Base-by-base conservation (phyloP, 768 basidiomycete genomes). In the Tylopilus vinaceipallidus region DNA sequence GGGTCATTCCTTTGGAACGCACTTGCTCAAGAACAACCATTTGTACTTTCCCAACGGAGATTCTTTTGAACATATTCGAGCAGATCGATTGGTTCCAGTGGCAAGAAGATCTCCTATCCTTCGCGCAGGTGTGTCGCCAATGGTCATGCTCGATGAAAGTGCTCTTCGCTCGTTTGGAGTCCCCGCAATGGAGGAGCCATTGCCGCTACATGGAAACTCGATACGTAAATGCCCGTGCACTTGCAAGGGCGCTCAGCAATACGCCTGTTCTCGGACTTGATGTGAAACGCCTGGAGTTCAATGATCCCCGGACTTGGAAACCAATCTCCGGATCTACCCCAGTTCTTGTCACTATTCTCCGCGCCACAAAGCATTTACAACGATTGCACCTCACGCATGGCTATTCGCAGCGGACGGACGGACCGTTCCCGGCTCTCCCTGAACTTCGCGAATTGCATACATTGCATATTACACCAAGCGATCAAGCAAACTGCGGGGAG, bases 61-160 rank as follows among this genome's bases (percentile, higher is more conserved):
- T 56, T 14, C 30, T 53, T 6, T 1, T 49, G 11, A 23, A 46
- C n/a, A 49, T 49, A 24, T 47, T 54, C 12, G 35, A 46, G 7
- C n/a, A 3, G 13, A 4, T 2, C 12, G n/a, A 42, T 20, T 14
- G 23, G 22, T 32, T 24, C 36, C 1, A 14, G 1, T 56, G 53
- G 48, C 32, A 55, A 33, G 12, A 22, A 1, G 36, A 55, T 35
- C 36, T 55, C 3, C 16, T 55, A 2, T 50, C 45, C 3, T 42
- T 38, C 30, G 44, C 52, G n/a, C n/a, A n/a, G n/a, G n/a, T n/a
- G n/a, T n/a, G n/a, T n/a, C n/a, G n/a, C n/a, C n/a, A n/a, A n/a
- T n/a, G 55, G 54, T 55, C 39, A 1, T 42, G 35, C 17, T 10
- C 38, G 12, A 29, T 55, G 35, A 24, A 6, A 10, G 5, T 49